phyloP scores from a whole-genome alignment of 768 basidiomycete genomes.

The Trametes sanguinea region DNA sequence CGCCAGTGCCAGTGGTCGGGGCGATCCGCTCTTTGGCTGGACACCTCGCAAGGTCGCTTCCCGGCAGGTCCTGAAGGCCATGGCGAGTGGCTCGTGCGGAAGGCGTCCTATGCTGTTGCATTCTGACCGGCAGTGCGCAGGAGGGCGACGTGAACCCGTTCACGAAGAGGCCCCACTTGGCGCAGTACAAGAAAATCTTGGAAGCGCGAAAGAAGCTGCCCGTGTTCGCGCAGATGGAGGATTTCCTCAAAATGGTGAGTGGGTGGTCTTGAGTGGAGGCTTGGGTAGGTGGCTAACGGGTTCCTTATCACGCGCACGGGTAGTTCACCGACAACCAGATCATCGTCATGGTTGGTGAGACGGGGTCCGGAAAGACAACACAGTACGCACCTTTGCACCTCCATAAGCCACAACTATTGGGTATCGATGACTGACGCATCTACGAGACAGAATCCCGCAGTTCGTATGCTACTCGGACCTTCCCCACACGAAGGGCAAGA shows the following conservation, averaged over 20 bases:
- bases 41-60: conserved; percentile 29
- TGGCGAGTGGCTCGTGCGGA: conserved; percentile 7
- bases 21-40: conserved; percentile 31
- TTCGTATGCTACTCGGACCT: conserved; percentile 94
- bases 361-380: conserved; percentile 94
- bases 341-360: conserved; percentile 90
- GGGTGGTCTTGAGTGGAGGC: not conserved
- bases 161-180: conserved; percentile 74
- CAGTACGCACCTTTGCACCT: conserved; percentile 58
- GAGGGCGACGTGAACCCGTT: conserved; percentile 86
- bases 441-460: conserved; percentile 78
- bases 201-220: conserved; percentile 85
- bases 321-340: conserved; percentile 82
- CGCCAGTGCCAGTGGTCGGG: conserved; percentile 1
- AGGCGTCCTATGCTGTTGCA: no score
- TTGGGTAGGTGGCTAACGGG: conserved; percentile 27
- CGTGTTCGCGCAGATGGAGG: conserved; percentile 89
- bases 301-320: conserved; percentile 25
- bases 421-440: no score
- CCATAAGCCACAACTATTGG: not conserved
- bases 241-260: conserved; percentile 88
- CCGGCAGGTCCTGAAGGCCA: conserved; percentile 27
- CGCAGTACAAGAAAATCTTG: conserved; percentile 85
- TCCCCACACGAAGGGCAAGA: conserved; percentile 85
- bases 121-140: no score